Evolutionary conservation across 495 filamentous ascomycete species (phyloP).

Genomic region (Aspergillus cavernicola): DNA sequence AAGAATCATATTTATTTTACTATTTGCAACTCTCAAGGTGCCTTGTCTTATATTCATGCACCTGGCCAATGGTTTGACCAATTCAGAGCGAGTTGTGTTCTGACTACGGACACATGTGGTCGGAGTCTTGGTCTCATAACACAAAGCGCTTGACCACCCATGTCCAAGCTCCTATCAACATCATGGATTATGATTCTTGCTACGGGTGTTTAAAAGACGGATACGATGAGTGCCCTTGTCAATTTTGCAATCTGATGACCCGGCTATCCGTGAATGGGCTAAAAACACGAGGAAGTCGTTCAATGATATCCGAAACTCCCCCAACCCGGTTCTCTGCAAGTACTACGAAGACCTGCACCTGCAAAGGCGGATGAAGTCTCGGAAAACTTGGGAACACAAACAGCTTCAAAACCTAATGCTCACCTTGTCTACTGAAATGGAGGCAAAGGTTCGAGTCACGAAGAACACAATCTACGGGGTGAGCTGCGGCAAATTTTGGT

Average conservation of each 20-base stretch:
- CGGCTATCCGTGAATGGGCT: background rate
- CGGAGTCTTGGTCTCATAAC: too few species aligned
- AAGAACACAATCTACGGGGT: background rate
- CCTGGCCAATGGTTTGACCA: too few species aligned
- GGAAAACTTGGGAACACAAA: background rate
- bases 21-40: too few species aligned
- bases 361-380: background rate
- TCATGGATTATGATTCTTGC: background rate
- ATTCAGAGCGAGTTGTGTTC: too few species aligned
- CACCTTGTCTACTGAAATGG: background rate
- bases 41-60: too few species aligned
- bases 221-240: background rate
- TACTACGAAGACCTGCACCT: background rate
- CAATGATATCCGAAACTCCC: slow-evolving; percentile 2
- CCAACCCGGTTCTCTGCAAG: background rate
- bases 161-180: too few species aligned
- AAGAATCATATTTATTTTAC: too few species aligned
- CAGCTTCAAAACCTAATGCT: background rate
- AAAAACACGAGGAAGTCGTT: background rate
- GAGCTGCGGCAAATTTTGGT: background rate
- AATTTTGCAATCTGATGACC: background rate
- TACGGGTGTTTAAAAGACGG: background rate
- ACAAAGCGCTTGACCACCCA: too few species aligned
- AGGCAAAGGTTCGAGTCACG: background rate
- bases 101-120: too few species aligned